A percentile compares a stretch with the other conserved stretches of the same genome.
These are phyloP conservation scores for Aspergillus sp. DNA, from an alignment of 2,329 filamentous ascomycete species.

Conservation along the genomic window DNA sequence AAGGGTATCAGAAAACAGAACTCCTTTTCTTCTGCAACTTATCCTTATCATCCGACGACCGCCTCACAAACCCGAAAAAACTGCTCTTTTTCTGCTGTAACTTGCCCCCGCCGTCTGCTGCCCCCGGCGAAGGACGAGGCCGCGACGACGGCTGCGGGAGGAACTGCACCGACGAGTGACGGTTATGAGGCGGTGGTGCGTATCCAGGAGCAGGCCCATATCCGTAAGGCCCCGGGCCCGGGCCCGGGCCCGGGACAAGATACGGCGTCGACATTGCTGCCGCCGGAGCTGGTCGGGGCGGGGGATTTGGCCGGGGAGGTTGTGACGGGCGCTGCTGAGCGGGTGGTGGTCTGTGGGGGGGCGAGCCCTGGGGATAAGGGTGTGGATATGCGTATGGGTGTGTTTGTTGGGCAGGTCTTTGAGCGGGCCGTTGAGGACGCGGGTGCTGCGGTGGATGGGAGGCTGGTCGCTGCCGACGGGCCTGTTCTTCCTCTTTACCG, in stretches of 20 bases:
- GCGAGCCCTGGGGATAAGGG: too few species aligned
- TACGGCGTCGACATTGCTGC: too few species aligned
- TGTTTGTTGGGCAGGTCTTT: too few species aligned
- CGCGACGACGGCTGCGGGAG: conserved; percentile 5
- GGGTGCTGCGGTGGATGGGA: conserved; percentile 7
- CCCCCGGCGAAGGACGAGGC: not conserved
- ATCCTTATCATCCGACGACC: conserved; percentile 25
- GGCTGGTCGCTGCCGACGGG: conserved; percentile 8
- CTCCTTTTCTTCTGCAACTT: conserved; percentile 40
- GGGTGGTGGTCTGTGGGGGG: too few species aligned
- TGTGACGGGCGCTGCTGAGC: not conserved
- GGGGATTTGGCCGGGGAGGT: conserved; percentile 7
- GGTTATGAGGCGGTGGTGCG: not conserved
- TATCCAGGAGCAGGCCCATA: conserved; percentile 1
- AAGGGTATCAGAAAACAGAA: conserved; percentile 34
- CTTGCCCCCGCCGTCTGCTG: not conserved
- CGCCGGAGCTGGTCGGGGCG: conserved; percentile 8
- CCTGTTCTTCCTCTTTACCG: conserved; percentile 37
- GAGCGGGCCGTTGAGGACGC: conserved; percentile 4
- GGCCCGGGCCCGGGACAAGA: conserved; percentile 2
- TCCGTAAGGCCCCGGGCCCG: conserved; percentile 9
- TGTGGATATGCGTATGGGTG: too few species aligned
- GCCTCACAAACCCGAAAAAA: conserved; percentile 36
- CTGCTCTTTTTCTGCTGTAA: conserved; percentile 36
- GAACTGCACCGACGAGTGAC: conserved; percentile 14